Evolutionary conservation across 148 eudicot genomes (phyloP).

Genomic region (Gaultheria prostrata): DNA sequence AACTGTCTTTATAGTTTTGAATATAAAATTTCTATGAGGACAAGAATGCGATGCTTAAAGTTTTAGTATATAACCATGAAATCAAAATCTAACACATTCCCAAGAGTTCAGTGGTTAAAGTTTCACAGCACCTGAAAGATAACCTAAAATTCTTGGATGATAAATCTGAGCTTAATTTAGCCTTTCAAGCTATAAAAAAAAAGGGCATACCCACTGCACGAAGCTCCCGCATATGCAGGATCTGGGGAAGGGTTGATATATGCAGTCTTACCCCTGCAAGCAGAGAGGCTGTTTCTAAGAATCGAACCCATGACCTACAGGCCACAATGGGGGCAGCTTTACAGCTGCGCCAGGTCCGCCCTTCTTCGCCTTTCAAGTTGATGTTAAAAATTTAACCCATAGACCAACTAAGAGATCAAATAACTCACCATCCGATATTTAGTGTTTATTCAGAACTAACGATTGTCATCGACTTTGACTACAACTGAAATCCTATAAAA

Average conservation of each 20-base stretch:
- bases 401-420: not conserved
- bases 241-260: too few species aligned
- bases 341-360: too few species aligned
- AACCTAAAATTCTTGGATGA: not conserved
- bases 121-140: not conserved
- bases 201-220: not conserved
- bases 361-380: not conserved
- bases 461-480: not conserved
- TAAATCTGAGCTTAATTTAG: not conserved
- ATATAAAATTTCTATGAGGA: not conserved
- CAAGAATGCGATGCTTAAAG: not conserved
- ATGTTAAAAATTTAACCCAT: not conserved
- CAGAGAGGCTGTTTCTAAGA: too few species aligned
- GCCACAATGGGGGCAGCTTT: too few species aligned
- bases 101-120: not conserved
- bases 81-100: not conserved
- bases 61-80: not conserved
- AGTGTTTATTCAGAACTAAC: not conserved
- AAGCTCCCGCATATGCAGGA: too few species aligned
- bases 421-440: not conserved
- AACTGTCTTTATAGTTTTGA: not conserved
- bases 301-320: too few species aligned
- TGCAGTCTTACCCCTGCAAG: too few species aligned
- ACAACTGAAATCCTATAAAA: not conserved
- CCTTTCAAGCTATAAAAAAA: too few species aligned